These are phyloP conservation scores for Arctium lappa DNA, from an alignment of 129 eudicot genomes.

Conservation along the genomic window DNA sequence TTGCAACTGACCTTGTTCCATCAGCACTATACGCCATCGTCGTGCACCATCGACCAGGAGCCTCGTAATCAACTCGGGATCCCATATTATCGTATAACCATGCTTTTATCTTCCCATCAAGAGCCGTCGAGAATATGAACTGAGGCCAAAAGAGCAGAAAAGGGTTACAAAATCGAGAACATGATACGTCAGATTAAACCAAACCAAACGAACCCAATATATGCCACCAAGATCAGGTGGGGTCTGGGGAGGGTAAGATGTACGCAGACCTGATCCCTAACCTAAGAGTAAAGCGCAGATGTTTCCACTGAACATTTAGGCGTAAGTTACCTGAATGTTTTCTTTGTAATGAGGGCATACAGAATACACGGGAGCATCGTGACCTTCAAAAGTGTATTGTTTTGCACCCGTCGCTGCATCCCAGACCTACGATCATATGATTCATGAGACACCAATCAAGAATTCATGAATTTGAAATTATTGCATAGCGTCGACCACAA, in stretches of 20 bases:
- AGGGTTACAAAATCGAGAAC: background rate
- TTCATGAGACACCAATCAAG: background rate
- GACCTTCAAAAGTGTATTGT: slow-evolving; percentile 70
- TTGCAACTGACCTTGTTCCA: slow-evolving; percentile 46
- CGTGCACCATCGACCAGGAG: slow-evolving; percentile 53
- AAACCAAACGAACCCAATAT: background rate
- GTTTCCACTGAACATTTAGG: background rate
- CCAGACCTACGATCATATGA: slow-evolving; percentile 49
- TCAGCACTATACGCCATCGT: slow-evolving; percentile 61
- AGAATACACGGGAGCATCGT: slow-evolving; percentile 60
- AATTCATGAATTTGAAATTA: background rate
- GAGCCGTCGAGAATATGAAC: slow-evolving; percentile 60
- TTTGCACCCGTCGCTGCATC: slow-evolving; percentile 55
- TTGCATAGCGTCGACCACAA: background rate
- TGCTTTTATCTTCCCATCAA: slow-evolving; percentile 61
- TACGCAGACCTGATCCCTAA: too few relatives aligned
- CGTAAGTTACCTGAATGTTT: slow-evolving; percentile 41
- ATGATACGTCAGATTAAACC: background rate
- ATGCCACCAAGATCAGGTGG: background rate
- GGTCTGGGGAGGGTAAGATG: too few relatives aligned
- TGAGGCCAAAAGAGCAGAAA: slow-evolving; percentile 9
- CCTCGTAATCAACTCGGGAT: slow-evolving; percentile 40
- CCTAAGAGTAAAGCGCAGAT: too few relatives aligned
- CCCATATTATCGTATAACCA: slow-evolving; percentile 60
- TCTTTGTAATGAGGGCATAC: slow-evolving; percentile 55